Evolutionary conservation across 768 basidiomycete species (phyloP), one percentile per base, ranked within the genome.

Genomic region (Lactifluus pinguis): DNA sequence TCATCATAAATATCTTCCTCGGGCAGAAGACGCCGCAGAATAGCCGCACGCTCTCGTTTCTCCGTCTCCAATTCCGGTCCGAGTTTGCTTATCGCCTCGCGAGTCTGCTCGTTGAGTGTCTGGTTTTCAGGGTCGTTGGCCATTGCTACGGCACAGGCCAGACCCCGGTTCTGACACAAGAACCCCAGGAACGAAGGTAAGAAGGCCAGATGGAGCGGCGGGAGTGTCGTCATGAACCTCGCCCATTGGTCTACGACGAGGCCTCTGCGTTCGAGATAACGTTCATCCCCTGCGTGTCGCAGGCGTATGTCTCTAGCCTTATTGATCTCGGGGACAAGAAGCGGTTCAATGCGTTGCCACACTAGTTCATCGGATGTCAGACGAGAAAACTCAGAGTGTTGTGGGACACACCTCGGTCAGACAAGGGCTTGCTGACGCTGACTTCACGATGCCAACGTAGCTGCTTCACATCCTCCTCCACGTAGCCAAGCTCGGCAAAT

Each of bases 371-470:
- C 5, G 6, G 21, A 49, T 19, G 21, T 56, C 21, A 56, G 55
- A 32, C 7, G 21, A 41, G 30, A 57, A 6, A n/a, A 15, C 13
- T 19, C 8, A 9, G 9, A n/a, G 29, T 1, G 7, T 6, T 32
- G 19, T 30, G 13, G 2, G 32, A n/a, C 57, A 15, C 36, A 63
- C 61, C 57, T 63, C 61, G 42, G 21, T 53, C 57, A 9, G 61
- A 53, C 57, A 63, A 42, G 14, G 61, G 61, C 48, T 63, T 63
- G 30, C 50, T 49, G 19, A 11, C 30, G 36, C 32, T 48, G 36
- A 63, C 57, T 54, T 63, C 61, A 30, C 53, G 51, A 39, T 63
- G 61, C 44, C 45, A 38, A 17, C 61, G 49, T 14, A 63, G 34
- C 3, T 21, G 17, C 17, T 25, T 21, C n/a, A 59, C 32, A 21